Conservation (phyloP, 257 asterid species). For the Salvia hispanica region DNA sequence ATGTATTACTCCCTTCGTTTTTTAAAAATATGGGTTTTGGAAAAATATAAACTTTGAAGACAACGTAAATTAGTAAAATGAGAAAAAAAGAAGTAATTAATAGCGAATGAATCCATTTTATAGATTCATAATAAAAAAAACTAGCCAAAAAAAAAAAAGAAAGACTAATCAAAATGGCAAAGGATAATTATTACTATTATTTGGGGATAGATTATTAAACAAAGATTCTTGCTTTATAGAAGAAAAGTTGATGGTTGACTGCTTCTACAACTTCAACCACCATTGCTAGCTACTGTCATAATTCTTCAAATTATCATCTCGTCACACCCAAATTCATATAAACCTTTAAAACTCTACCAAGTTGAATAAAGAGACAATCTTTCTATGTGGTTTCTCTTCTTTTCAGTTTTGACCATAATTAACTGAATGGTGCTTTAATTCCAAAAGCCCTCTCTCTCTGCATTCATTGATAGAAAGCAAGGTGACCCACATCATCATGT, state of each 20-base stretch:
- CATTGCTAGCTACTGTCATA: not conserved
- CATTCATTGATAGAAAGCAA: constrained; percentile 34
- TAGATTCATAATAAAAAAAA: too few species aligned
- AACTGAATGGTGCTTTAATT: constrained; percentile 14
- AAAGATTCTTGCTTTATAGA: not conserved
- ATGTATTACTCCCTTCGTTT: too few species aligned
- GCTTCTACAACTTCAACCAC: constrained; percentile 33
- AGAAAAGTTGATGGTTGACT: constrained; percentile 26
- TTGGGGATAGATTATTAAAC: not conserved
- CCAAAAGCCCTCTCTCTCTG: constrained; percentile 13
- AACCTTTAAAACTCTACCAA: not conserved
- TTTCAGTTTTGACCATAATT: constrained; percentile 29
- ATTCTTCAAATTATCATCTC: constrained; percentile 12
- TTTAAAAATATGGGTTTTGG: too few species aligned
- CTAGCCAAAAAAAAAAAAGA: too few species aligned
- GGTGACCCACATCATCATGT: constrained; percentile 41
- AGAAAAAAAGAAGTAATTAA: too few species aligned
- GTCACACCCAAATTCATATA: not conserved
- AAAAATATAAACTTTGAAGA: too few species aligned
- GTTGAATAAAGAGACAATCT: not conserved
- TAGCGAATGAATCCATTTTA: too few species aligned
- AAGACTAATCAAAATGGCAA: too few species aligned
- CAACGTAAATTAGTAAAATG: too few species aligned
- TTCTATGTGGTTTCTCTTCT: not conserved
- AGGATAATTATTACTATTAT: too few species aligned